Evolutionary conservation across 1,284 basidiomycete genomes (phyloP).

Genomic region (Moesziomyces parantarcticus): DNA sequence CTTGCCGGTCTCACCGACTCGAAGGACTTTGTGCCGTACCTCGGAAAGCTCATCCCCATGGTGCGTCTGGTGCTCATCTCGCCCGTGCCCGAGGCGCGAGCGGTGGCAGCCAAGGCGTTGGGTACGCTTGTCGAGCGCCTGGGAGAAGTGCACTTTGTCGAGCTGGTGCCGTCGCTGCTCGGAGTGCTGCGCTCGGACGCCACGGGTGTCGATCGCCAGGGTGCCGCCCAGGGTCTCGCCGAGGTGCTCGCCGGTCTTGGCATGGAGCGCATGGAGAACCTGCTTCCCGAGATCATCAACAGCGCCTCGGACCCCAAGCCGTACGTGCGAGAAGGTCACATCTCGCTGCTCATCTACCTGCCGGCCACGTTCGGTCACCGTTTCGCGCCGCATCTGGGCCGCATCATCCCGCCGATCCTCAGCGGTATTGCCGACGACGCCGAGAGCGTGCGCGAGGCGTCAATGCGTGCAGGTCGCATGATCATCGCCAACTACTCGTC

Average conservation of each 20-base stretch:
- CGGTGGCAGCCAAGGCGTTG: slow-evolving; percentile 96
- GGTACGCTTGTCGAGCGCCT: slow-evolving; percentile 95
- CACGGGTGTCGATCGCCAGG: slow-evolving; percentile 94
- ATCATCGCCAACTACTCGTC: slow-evolving; percentile 93
- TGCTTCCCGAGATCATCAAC: slow-evolving; percentile 91
- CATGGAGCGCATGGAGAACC: slow-evolving; percentile 93
- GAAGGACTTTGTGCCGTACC: slow-evolving; percentile 96
- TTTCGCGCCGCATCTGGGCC: slow-evolving; percentile 93
- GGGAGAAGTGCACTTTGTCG: slow-evolving; percentile 94
- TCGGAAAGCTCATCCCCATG: slow-evolving; percentile 86
- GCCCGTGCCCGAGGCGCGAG: slow-evolving; percentile 95
- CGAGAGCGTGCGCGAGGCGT: slow-evolving; percentile 89
- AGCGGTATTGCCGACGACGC: slow-evolving; percentile 91
- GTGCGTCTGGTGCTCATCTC: slow-evolving; percentile 88
- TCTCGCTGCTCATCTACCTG: slow-evolving; percentile 94
- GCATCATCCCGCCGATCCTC: slow-evolving; percentile 93
- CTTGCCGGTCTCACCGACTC: slow-evolving; percentile 89
- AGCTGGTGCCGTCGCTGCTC: slow-evolving; percentile 89
- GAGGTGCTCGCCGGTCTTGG: slow-evolving; percentile 95
- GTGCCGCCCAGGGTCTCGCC: slow-evolving; percentile 95
- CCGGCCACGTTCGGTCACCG: slow-evolving; percentile 92
- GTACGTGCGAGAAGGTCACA: slow-evolving; percentile 97
- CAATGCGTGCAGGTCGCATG: slow-evolving; percentile 99
- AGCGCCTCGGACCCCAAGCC: slow-evolving; percentile 89
- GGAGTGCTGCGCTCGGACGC: slow-evolving; percentile 91